These are phyloP conservation scores for Syzygium oleosum DNA, from an alignment of 345 rosid genomes.

Conservation along the genomic window DNA sequence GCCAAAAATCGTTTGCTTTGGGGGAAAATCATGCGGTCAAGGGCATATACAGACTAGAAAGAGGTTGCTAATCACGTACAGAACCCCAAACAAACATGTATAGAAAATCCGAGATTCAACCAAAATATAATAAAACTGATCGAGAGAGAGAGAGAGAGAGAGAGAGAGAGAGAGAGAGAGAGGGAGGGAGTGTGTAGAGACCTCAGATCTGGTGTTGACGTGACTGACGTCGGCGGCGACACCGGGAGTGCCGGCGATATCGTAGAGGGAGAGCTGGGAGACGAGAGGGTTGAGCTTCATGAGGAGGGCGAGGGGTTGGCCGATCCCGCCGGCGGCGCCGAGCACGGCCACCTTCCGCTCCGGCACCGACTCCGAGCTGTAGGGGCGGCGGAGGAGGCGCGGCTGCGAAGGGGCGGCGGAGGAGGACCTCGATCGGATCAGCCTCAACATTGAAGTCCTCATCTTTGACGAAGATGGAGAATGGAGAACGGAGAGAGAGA, in stretches of 20 bases:
- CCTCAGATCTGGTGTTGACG: constrained; percentile 21
- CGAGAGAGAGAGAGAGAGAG: neutral
- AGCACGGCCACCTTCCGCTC: constrained; percentile 19
- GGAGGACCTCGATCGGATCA: constrained; percentile 2
- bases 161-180: neutral
- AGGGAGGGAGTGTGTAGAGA: neutral
- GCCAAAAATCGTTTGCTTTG: neutral
- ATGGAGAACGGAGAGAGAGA: neutral
- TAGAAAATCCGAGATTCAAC: neutral
- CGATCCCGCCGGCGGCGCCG: constrained; percentile 34
- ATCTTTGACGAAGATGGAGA: too few species aligned
- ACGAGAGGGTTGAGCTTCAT: constrained; percentile 32
- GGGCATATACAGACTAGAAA: neutral
- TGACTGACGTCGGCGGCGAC: constrained; percentile 35
- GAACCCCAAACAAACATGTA: neutral
- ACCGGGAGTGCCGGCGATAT: constrained; percentile 27
- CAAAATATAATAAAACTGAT: neutral
- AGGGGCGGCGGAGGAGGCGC: neutral
- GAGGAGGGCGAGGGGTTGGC: constrained; percentile 25
- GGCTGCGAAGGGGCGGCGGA: neutral
- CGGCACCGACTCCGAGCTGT: constrained; percentile 10
- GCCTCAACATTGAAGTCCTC: constrained; percentile 9
- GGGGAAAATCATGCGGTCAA: neutral
- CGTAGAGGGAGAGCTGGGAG: constrained; percentile 25
- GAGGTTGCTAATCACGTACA: neutral